Conservation (phyloP, 2,329 filamentous ascomycete species). For the Ceratocystis diversiconidia region DNA sequence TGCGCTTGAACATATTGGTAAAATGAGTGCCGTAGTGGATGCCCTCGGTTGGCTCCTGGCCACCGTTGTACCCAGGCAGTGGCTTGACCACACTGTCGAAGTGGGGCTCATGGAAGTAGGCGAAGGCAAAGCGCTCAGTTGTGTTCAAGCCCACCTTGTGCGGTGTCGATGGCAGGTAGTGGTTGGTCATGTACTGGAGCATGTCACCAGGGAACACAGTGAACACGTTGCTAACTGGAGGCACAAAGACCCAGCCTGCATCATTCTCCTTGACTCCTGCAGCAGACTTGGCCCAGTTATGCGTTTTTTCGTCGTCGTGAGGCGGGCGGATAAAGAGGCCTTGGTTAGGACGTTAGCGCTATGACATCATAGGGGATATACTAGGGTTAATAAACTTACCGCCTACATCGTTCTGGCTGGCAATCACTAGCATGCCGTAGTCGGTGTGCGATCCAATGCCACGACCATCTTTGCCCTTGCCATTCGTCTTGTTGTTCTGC, state of each 20-base stretch:
- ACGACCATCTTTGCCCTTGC: constrained; percentile 35
- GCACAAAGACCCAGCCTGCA: constrained; percentile 34
- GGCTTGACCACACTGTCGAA: constrained; percentile 33
- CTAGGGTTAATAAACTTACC: constrained; percentile 23
- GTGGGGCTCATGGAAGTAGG: constrained; percentile 39
- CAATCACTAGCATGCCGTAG: constrained; percentile 38
- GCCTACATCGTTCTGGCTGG: constrained; percentile 36
- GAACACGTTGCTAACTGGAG: constrained; percentile 31
- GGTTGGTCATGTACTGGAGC: constrained; percentile 37
- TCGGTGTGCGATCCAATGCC: constrained; percentile 40
- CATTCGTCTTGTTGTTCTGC: constrained; percentile 27
- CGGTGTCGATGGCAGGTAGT: constrained; percentile 32
- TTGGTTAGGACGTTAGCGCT: background rate
- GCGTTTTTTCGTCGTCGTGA: constrained; percentile 27
- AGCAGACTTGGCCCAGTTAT: constrained; percentile 33
- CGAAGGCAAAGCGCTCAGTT: constrained; percentile 34
- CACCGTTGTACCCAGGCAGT: constrained; percentile 27
- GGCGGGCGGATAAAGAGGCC: constrained; percentile 33
- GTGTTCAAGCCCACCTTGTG: constrained; percentile 39
- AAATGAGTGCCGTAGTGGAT: constrained; percentile 40
- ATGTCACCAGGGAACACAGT: constrained; percentile 40
- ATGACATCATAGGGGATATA: constrained; percentile 20
- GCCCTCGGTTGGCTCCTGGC: constrained; percentile 25
- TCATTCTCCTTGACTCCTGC: constrained; percentile 33
- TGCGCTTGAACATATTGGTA: constrained; percentile 37